phyloP scores from a whole-genome alignment of 768 basidiomycete species.

The Suillus clintonianus region DNA sequence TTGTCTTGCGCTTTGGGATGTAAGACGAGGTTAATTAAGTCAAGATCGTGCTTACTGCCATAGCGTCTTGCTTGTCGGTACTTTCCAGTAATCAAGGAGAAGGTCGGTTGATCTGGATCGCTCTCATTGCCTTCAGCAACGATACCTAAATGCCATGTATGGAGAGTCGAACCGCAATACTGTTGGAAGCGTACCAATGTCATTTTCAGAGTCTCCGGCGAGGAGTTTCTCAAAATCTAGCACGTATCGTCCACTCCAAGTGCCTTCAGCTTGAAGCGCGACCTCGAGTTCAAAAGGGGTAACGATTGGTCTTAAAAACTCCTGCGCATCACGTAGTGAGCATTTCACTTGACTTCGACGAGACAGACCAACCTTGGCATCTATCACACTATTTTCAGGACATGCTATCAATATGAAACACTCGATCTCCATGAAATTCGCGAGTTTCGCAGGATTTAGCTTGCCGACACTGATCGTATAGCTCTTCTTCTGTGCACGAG shows the following conservation, averaged over 20 bases:
- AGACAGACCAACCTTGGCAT: constrained; percentile 53
- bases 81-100: constrained; percentile 84
- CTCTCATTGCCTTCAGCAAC: constrained; percentile 25
- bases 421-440: constrained; percentile 95
- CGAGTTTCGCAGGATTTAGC: constrained; percentile 91
- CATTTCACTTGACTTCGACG: background rate
- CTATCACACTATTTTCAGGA: constrained; percentile 85
- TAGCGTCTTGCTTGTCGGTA: constrained; percentile 80
- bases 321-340: constrained; percentile 44
- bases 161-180: background rate
- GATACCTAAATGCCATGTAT: constrained; percentile 7
- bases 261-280: constrained; percentile 68
- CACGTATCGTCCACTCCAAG: constrained; percentile 78
- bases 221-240: constrained; percentile 73
- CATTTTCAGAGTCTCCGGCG: constrained; percentile 25
- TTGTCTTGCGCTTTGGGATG: constrained; percentile 10
- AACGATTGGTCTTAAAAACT: constrained; percentile 87
- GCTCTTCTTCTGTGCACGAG: constrained; percentile 75
- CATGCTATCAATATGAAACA: constrained; percentile 96
- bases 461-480: constrained; percentile 97
- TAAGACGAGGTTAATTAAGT: background rate
- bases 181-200: constrained; percentile 8
- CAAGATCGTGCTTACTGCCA: constrained; percentile 34
- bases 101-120: constrained; percentile 69
- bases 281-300: constrained; percentile 91